Evolutionary conservation across 2,329 filamentous ascomycete genomes (phyloP), one percentile per base, ranked within the genome.

Genomic region (Penicillium sp.): DNA sequence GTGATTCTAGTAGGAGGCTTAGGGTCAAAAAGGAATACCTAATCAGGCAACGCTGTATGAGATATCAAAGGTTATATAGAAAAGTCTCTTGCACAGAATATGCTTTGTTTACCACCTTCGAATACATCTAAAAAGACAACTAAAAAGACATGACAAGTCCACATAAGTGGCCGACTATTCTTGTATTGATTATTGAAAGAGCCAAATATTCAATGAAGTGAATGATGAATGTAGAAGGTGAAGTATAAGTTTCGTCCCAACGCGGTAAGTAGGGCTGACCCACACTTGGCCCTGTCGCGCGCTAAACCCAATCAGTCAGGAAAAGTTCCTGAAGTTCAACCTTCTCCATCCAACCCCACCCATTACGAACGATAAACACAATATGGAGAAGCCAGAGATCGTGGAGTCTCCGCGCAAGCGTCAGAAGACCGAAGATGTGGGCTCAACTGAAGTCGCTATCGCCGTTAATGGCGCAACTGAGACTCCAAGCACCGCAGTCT

Each of bases 381-480:
- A 72, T 58, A 73, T 74, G 71, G 70, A 72, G 53, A 65, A 65
- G 41, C 61, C 61, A 48, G 71, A 73, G 50, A 57, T 68, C 15
- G 53, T 66, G 25, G 72, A 73, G 58, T 71, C 72, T n/a, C 71
- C 72, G 57, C 70, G 70, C 11, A 74, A 74, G 68, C 70, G 71
- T 21, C 61, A 70, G 11, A 74, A 74, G 67, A 71, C 66, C 0
- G 65, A 71, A 9, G 66, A 69, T 57, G 41, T 36, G 5, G 21
- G 63, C 4, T 53, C 62, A 4, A 64, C 63, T 1, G 65, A 64
- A 29, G 51, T 56, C 16, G 57, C 58, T 2, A 25, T 65, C 27
- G 55, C 63, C 25, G 57, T 61, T 39, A 58, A 62, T 23, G 40
- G 40, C 23, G 53, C 60, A 21, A 53, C 54, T 21, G 62, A 65